Conservation (phyloP, 148 eudicot genomes). For the Silene uniflora region DNA sequence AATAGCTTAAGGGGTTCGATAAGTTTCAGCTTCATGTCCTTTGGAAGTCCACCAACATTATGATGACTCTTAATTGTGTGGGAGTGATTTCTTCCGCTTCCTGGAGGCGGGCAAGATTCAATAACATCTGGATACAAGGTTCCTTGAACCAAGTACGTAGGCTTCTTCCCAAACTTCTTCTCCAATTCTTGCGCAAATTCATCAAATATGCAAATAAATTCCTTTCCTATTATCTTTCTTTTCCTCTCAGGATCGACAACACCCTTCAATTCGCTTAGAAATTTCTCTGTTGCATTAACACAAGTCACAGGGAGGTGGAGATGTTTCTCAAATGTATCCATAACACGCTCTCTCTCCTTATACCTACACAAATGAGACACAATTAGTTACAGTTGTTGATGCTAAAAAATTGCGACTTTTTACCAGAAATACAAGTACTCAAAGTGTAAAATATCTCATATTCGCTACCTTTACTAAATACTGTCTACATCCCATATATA, state of each 20-base stretch:
- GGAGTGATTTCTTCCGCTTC: constrained; percentile 89
- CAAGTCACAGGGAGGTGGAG: constrained; percentile 93
- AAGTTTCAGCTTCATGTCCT: constrained; percentile 95
- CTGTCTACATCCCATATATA: too few species aligned
- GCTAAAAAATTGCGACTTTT: background rate
- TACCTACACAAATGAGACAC: constrained; percentile 39
- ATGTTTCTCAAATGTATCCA: constrained; percentile 83
- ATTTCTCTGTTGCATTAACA: constrained; percentile 77
- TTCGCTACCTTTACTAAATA: background rate
- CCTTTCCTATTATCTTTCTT: constrained; percentile 91
- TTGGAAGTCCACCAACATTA: constrained; percentile 98
- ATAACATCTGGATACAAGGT: constrained; percentile 95
- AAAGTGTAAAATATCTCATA: background rate
- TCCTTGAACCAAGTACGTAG: constrained; percentile 89
- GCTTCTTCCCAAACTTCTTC: constrained; percentile 58
- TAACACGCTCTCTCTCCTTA: constrained; percentile 86
- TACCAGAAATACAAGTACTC: background rate
- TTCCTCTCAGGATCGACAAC: constrained; percentile 83
- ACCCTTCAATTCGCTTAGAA: constrained; percentile 78
- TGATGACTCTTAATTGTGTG: constrained; percentile 98
- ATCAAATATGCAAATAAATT: constrained; percentile 80
- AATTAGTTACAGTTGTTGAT: background rate
- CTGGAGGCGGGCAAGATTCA: constrained; percentile 98
- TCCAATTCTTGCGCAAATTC: constrained; percentile 78
- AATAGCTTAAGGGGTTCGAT: constrained; percentile 92